Evolutionary conservation across 1,139 yeast genomes (phyloP), one percentile per base, ranked within the genome.

Genomic region (Lipomyces yarrowii): DNA sequence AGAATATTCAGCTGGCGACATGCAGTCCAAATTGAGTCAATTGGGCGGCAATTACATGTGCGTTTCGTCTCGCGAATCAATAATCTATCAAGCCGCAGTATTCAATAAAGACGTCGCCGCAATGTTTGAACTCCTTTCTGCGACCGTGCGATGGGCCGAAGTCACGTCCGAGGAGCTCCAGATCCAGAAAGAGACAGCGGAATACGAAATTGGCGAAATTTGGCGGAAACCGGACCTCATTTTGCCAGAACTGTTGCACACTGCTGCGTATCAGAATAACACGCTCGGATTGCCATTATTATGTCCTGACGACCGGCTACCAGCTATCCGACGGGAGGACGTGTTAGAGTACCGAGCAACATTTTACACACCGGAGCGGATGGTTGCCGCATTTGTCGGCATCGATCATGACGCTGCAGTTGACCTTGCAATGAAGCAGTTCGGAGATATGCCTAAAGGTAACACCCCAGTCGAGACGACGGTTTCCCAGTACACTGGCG

Each of bases 41-140:
- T 79, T 94, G 64, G 99, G 99, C 56, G 99, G 99, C 13, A 94
- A 93, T 77, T 92, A 90, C 77, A 93, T 91, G 87, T 90, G 97
- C 75, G 89, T 97, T 0, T 91, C 97, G 0, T 91, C 96, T 37
- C 83, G 99, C 74, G 99, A 94, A 76, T 86, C 96, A 4, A 84
- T 94, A 81, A 86, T 94, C 80, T 94, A 94, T 77, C 98, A 94
- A 77, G 96, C 98, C 1, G 88, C 97, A 1, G 97, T 92, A 0
- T 94, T 94, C 81, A 92, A 93, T 76, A 79, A 84, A 63, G 97
- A 93, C 75, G 87, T 89, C n/a, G 96, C 87, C 57, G 81, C 82
- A 71, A 92, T 96, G 97, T 86, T 91, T 72, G 85, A 84, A 57
- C 81, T 91, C 62, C 81, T 94, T 72, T 81, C 91, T n/a, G 96